Conservation (phyloP, 2,329 filamentous ascomycete species). For the Neoarthrinium moseri region DNA sequence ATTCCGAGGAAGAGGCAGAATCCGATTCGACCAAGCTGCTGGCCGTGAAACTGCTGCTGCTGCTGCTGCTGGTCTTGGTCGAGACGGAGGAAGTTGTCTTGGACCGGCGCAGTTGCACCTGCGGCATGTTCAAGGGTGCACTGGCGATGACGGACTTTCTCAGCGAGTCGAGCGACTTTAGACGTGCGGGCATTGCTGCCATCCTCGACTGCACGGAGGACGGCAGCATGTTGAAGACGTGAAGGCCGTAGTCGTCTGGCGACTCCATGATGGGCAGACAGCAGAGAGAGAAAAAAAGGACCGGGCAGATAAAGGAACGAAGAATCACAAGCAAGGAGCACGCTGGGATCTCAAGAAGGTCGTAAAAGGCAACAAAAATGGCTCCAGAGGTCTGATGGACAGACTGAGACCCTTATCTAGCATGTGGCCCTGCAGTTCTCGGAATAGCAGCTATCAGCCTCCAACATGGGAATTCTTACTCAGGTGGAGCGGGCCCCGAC, state of each 20-base stretch:
- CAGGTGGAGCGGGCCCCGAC: too few species aligned
- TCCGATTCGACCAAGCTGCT: too few species aligned
- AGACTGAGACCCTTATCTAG: too few species aligned
- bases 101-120: neutral
- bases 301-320: too few species aligned
- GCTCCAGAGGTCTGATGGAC: too few species aligned
- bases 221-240: conserved; percentile 6
- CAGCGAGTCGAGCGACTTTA: conserved; percentile 2
- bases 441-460: too few species aligned
- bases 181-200: neutral
- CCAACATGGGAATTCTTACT: too few species aligned
- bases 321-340: too few species aligned
- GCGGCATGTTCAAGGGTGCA: neutral
- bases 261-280: conserved; percentile 5
- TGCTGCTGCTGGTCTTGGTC: neutral
- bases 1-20: neutral
- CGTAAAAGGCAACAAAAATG: too few species aligned
- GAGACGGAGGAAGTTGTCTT: neutral
- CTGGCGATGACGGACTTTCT: neutral
- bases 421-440: too few species aligned
- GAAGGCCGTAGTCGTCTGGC: neutral
- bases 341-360: too few species aligned
- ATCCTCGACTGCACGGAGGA: neutral
- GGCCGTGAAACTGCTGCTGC: neutral
- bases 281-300: neutral